phyloP scores from a whole-genome alignment of 169 alveolate species.

The Babesia bovis region DNA sequence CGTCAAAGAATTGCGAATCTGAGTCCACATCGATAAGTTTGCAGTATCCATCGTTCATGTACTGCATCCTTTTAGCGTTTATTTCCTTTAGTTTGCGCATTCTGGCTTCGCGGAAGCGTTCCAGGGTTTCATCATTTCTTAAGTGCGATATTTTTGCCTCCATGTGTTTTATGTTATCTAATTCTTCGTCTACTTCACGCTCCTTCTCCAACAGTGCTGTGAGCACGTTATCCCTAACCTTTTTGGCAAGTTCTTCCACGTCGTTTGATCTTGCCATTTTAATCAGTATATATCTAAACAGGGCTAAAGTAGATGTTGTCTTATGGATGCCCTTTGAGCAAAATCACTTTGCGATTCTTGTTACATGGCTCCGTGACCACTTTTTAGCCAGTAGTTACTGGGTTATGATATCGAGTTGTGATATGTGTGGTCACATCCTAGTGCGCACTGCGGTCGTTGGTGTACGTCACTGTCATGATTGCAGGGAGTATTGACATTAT shows the following conservation, averaged over 20 bases:
- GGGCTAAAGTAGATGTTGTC: neutral
- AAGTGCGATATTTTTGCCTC: conserved; percentile 68
- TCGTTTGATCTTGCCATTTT: conserved; percentile 1
- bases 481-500: no score
- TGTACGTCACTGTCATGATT: conserved; percentile 1
- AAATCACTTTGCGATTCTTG: no score
- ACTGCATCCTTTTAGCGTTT: conserved; percentile 65
- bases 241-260: conserved; percentile 13
- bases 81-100: conserved; percentile 68
- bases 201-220: conserved; percentile 72
- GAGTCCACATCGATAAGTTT: conserved; percentile 70
- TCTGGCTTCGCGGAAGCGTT: conserved; percentile 69
- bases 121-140: conserved; percentile 74
- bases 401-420: no score
- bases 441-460: conserved; percentile 9
- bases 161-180: conserved; percentile 58
- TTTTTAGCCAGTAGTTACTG: no score
- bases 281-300: no score
- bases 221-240: conserved; percentile 53
- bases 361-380: neutral
- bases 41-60: conserved; percentile 73
- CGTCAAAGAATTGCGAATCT: conserved; percentile 76
- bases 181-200: conserved; percentile 70
- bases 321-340: no score
- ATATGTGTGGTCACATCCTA: conserved; percentile 2